phyloP scores from a whole-genome alignment of 2,329 filamentous ascomycete genomes.

The Leptodontidium sp. region DNA sequence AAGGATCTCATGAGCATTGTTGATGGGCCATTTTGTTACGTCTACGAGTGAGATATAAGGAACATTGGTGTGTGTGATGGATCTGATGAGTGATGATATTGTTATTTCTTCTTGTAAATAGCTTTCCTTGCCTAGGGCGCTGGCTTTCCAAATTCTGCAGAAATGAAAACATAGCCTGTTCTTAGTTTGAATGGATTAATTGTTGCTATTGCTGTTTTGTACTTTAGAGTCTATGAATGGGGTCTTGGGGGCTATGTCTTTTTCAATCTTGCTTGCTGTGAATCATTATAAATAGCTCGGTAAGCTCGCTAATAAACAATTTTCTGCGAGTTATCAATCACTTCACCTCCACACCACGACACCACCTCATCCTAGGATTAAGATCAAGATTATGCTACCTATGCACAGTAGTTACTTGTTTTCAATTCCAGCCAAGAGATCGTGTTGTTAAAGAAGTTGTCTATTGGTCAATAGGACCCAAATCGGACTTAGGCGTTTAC shows the following conservation, averaged over 20 bases:
- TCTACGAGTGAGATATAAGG: conserved; percentile 20
- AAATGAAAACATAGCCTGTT: no score
- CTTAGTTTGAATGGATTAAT: no score
- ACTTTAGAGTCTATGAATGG: no score
- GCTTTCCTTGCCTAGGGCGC: not conserved
- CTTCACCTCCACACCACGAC: not conserved
- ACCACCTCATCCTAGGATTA: not conserved
- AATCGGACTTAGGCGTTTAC: not conserved
- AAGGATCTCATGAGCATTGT: conserved; percentile 27
- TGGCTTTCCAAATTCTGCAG: no score
- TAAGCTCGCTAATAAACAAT: not conserved
- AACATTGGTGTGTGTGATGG: not conserved
- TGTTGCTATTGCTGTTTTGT: no score
- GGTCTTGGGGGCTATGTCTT: no score
- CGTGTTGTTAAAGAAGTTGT: not conserved
- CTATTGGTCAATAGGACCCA: not conserved
- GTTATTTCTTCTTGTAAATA: conserved; percentile 14
- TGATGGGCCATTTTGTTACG: conserved; percentile 29
- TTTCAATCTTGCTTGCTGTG: no score
- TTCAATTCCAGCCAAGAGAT: not conserved
- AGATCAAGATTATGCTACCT: not conserved
- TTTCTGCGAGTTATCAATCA: not conserved
- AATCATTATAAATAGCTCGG: no score
- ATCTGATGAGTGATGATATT: not conserved
- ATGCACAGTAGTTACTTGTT: not conserved